Percentiles rank a stretch among this genome's conserved stretches.
Evolutionary conservation across 192 early-diverging fungal genomes (phyloP).

Genomic region (Coemansia sp.): DNA sequence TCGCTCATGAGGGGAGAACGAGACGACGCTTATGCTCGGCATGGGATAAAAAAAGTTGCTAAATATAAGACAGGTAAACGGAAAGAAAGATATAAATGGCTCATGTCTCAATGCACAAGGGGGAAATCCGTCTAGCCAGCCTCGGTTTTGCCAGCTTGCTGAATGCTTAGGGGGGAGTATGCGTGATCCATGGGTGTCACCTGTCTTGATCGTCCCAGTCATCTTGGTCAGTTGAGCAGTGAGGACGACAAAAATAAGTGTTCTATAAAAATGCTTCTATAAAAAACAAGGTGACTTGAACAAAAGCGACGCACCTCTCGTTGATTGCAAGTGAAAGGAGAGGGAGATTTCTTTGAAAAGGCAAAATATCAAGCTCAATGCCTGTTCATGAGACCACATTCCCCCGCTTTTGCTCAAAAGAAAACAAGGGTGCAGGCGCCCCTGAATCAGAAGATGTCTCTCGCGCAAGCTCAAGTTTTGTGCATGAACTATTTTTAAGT

Average conservation of each 20-base stretch:
- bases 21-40: slow-evolving; percentile 50
- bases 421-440: neutral
- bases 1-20: slow-evolving; percentile 51
- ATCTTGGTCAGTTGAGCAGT: neutral
- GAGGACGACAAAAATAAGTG: neutral
- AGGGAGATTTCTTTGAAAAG: neutral
- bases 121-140: neutral
- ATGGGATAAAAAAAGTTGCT: slow-evolving; percentile 14
- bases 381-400: neutral
- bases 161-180: neutral
- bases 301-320: neutral
- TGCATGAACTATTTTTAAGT: neutral
- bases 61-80: neutral
- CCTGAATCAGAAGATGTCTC: neutral
- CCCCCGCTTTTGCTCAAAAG: neutral
- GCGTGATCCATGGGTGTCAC: neutral
- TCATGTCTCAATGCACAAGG: neutral
- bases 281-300: neutral
- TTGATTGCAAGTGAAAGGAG: neutral
- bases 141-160: neutral
- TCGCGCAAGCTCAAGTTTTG: neutral
- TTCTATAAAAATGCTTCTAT: neutral
- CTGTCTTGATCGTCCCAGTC: neutral
- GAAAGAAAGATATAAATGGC: slow-evolving; percentile 1
- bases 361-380: neutral